A percentile compares a stretch with the other conserved stretches of the same genome.
Conservation (phyloP, 805 yeast genomes). For the Spathaspora hagerdaliae region DNA sequence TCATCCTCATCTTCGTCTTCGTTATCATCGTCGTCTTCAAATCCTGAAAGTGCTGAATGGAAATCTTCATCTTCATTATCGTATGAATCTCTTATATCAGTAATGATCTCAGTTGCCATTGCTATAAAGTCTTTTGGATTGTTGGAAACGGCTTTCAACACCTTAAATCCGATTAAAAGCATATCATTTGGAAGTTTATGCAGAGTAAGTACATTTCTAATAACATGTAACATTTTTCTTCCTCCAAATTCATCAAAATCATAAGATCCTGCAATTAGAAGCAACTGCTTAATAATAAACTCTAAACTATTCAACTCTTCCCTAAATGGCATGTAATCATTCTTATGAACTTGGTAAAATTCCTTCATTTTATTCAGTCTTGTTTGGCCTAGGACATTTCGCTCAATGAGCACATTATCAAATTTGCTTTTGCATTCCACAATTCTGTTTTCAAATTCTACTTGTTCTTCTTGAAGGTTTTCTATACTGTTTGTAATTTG, state of each 20-base stretch:
- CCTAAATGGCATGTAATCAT: constrained; percentile 21
- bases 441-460: constrained; percentile 9
- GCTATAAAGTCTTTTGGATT: constrained; percentile 82
- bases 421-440: constrained; percentile 11
- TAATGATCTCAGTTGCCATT: constrained; percentile 79
- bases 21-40: constrained; percentile 18
- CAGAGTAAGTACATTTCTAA: constrained; percentile 49
- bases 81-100: constrained; percentile 74
- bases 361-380: constrained; percentile 9
- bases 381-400: constrained; percentile 8
- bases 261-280: constrained; percentile 61
- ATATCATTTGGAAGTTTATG: constrained; percentile 53
- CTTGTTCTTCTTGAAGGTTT: background rate
- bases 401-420: constrained; percentile 9
- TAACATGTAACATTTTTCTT: constrained; percentile 58
- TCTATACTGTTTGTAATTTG: background rate
- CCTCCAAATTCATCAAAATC: constrained; percentile 90
- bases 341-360: constrained; percentile 15
- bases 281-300: constrained; percentile 70
- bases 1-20: constrained; percentile 18
- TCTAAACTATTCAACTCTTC: constrained; percentile 58
- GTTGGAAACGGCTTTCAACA: constrained; percentile 66
- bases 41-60: constrained; percentile 42
- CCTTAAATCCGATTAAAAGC: constrained; percentile 54
- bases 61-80: constrained; percentile 45